Conservation (phyloP, 768 basidiomycete species). For the Auriscalpium vulgare region DNA sequence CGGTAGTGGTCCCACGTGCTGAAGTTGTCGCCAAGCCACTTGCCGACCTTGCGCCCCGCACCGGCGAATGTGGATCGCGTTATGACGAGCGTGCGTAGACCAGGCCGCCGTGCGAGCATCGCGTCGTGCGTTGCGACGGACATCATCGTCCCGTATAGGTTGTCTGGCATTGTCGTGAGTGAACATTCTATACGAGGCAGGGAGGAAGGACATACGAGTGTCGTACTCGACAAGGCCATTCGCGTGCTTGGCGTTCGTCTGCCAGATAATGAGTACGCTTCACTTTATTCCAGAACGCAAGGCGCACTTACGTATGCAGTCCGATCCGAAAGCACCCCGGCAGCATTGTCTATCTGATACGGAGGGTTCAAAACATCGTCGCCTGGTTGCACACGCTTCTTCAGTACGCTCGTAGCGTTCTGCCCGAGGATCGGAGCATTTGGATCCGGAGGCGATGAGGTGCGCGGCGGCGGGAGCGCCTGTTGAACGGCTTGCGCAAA, state of each 20-base stretch:
- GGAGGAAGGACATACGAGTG: slow-evolving; percentile 27
- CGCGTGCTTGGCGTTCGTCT: slow-evolving; percentile 36
- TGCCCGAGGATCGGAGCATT: slow-evolving; percentile 44
- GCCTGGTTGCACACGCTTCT: slow-evolving; percentile 18
- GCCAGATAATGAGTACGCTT: background rate
- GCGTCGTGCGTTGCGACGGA: slow-evolving; percentile 51
- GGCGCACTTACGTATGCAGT: slow-evolving; percentile 42
- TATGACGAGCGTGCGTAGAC: slow-evolving; percentile 52
- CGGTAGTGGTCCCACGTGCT: slow-evolving; percentile 53
- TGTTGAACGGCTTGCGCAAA: slow-evolving; percentile 47
- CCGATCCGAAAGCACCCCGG: slow-evolving; percentile 37
- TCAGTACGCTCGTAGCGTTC: slow-evolving; percentile 10
- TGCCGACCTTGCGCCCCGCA: slow-evolving; percentile 58
- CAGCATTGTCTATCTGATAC: slow-evolving; percentile 53
- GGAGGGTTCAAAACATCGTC: slow-evolving; percentile 42
- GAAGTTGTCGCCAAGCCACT: slow-evolving; percentile 68
- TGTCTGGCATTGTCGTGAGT: slow-evolving; percentile 30
- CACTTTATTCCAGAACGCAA: background rate
- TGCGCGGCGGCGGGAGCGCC: slow-evolving; percentile 46
- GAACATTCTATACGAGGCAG: background rate
- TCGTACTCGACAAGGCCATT: slow-evolving; percentile 57
- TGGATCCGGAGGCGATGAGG: slow-evolving; percentile 41
- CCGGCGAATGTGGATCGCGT: slow-evolving; percentile 71
- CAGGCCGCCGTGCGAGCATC: slow-evolving; percentile 55
- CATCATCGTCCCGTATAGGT: slow-evolving; percentile 70